phyloP scores from a whole-genome alignment of 2,329 filamentous ascomycete genomes.

The Penicillium occitanis region DNA sequence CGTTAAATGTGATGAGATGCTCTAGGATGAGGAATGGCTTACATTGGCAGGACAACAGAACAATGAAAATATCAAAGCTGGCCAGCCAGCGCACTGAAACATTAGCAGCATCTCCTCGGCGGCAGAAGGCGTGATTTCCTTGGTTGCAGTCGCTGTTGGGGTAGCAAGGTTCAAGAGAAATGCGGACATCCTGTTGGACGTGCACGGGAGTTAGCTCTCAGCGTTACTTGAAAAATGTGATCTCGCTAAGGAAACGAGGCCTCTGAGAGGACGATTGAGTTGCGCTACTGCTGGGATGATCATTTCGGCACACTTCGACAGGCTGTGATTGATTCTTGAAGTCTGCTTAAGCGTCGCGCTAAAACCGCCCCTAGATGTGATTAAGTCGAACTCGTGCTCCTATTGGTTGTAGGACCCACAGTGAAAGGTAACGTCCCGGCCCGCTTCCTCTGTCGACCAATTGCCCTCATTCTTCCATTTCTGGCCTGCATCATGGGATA shows the following conservation, averaged over 20 bases:
- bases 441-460: neutral
- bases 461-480: neutral
- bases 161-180: neutral
- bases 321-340: conserved; percentile 8
- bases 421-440: neutral
- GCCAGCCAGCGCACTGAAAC: neutral
- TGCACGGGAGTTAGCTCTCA: neutral
- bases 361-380: neutral
- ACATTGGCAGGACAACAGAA: neutral
- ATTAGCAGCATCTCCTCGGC: neutral
- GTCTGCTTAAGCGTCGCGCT: neutral
- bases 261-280: conserved; percentile 9
- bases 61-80: neutral
- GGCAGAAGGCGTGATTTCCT: neutral
- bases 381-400: neutral
- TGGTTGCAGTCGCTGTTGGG: neutral
- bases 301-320: conserved; percentile 12
- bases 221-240: neutral
- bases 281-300: conserved; percentile 13
- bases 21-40: neutral
- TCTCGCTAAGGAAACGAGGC: neutral
- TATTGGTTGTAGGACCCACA: neutral
- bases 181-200: neutral
- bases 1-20: neutral
- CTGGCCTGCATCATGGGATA: neutral